Evolutionary conservation across 805 yeast genomes (phyloP).

Genomic region (Yarrowia sp.): DNA sequence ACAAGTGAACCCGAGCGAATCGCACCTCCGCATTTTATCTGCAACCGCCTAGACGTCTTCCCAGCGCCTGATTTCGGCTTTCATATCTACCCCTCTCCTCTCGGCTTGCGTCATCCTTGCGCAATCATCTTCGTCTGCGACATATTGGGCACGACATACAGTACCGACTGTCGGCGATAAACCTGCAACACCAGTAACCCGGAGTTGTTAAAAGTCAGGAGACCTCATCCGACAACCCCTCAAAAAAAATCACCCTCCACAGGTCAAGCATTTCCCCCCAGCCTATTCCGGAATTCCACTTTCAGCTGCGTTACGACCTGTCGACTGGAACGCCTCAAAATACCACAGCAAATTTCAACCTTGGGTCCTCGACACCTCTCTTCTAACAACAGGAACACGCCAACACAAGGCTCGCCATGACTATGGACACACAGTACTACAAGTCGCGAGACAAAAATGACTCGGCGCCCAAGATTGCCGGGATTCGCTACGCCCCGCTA

Average conservation of each 20-base stretch:
- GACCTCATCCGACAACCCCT: no score
- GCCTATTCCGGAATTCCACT: no score
- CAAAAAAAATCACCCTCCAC: no score
- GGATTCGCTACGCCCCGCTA: conserved; percentile 28
- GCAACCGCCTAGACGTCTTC: no score
- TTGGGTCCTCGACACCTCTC: background rate
- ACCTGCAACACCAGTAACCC: background rate
- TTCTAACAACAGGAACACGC: conserved; percentile 1
- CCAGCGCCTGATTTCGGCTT: no score
- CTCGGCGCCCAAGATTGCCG: conserved; percentile 9
- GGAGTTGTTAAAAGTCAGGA: no score
- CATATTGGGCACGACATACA: background rate
- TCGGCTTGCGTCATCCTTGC: conserved; percentile 10
- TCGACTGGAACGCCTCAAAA: background rate
- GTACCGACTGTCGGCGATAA: background rate
- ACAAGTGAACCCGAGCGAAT: background rate
- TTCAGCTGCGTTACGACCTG: no score
- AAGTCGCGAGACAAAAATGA: conserved; percentile 17
- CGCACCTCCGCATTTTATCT: background rate
- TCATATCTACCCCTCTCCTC: background rate
- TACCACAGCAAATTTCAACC: background rate
- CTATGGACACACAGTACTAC: conserved; percentile 22
- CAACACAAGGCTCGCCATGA: background rate
- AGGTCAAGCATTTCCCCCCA: no score
- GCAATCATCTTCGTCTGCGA: conserved; percentile 17